Evolutionary conservation across 1,284 basidiomycete species (phyloP).

Genomic region (Stereum hirsutum): DNA sequence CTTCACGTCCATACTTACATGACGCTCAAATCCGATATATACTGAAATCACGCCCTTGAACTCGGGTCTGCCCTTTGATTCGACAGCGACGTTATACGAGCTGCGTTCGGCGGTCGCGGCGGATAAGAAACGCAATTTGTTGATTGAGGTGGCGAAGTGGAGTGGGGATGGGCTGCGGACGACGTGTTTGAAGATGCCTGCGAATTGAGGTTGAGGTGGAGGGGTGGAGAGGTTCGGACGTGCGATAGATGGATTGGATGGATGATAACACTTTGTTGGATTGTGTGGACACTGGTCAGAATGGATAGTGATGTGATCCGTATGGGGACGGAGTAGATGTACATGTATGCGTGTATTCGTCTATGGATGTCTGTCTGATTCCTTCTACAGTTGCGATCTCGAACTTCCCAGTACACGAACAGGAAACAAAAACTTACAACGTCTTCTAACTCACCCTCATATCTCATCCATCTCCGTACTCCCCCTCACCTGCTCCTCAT

Average conservation of each 20-base stretch:
- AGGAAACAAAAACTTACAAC: no score
- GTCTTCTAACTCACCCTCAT: not conserved
- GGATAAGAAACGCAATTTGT: constrained; percentile 63
- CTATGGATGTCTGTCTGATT: no score
- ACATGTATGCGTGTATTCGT: no score
- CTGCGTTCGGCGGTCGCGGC: constrained; percentile 58
- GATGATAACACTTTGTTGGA: not conserved
- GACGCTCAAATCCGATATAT: no score
- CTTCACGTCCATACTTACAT: not conserved
- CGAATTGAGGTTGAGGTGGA: not conserved
- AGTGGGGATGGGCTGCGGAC: constrained; percentile 71
- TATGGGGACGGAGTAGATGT: no score
- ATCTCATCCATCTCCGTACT: constrained; percentile 8
- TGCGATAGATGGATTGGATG: not conserved
- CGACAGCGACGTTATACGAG: constrained; percentile 69
- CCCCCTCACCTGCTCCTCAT: constrained; percentile 36
- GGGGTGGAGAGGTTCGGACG: not conserved
- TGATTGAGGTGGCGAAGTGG: constrained; percentile 72
- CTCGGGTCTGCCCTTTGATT: not conserved
- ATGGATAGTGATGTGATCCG: no score
- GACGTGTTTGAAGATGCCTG: constrained; percentile 73
- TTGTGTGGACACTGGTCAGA: no score
- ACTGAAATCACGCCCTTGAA: no score
- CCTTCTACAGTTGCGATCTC: no score
- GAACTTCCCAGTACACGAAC: no score